Conservation (phyloP, 2,329 filamentous ascomycete genomes). For the Apiospora pterosperma region DNA sequence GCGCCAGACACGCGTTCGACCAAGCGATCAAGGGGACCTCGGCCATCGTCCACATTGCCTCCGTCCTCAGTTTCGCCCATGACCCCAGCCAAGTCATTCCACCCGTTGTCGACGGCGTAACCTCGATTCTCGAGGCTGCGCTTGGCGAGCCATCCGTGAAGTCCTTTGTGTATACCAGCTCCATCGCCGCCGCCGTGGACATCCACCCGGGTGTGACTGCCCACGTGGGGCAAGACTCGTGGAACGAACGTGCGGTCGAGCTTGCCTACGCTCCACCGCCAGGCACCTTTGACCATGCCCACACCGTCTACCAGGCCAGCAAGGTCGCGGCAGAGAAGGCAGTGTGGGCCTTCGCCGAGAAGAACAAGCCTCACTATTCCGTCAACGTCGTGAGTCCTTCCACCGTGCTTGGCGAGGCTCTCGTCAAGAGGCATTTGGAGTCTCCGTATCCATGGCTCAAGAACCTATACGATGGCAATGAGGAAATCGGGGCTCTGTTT, state of each 20-base stretch:
- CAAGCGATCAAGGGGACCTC: conserved; percentile 36
- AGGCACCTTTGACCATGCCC: conserved; percentile 8
- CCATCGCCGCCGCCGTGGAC: conserved; percentile 14
- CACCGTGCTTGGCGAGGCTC: conserved; percentile 14
- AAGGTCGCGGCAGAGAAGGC: conserved; percentile 28
- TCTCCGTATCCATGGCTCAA: background rate
- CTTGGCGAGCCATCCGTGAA: conserved; percentile 36
- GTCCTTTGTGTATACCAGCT: conserved; percentile 25
- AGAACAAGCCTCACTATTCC: conserved; percentile 20
- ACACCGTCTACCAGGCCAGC: conserved; percentile 25
- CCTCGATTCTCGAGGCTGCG: conserved; percentile 37
- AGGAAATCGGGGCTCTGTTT: background rate
- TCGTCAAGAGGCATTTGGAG: conserved; percentile 16
- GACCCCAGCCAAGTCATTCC: conserved; percentile 41
- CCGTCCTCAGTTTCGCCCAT: conserved; percentile 32
- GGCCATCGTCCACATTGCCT: conserved; percentile 43
- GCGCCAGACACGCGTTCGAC: conserved; percentile 32
- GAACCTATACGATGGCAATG: background rate
- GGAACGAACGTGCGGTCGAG: conserved; percentile 28
- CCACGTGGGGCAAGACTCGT: conserved; percentile 20
- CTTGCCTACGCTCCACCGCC: conserved; percentile 27
- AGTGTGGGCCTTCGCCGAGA: conserved; percentile 25
- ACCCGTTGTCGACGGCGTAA: conserved; percentile 29
- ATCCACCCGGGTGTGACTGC: conserved; percentile 5
- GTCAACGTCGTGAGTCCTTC: conserved; percentile 18